These are phyloP conservation scores for Ustilago curta DNA, from an alignment of 1,284 basidiomycete species.

Conservation along the genomic window DNA sequence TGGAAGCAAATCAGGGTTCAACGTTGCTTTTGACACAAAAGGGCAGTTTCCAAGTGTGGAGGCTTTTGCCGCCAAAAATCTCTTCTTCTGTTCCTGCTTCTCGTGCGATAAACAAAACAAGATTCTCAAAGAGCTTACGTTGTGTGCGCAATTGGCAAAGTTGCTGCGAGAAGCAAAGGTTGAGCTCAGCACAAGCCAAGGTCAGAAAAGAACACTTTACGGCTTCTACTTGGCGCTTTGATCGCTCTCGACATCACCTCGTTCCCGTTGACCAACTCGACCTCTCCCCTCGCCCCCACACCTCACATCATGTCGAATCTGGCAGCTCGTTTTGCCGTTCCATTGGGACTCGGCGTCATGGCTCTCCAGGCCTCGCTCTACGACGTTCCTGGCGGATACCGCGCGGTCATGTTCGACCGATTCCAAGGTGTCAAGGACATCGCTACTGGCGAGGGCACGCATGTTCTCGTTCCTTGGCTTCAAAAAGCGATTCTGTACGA, in stretches of 20 bases:
- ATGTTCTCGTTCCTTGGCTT: conserved; percentile 94
- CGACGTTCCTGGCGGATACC: conserved; percentile 76
- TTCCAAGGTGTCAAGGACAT: conserved; percentile 82
- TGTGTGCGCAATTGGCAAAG: conserved; percentile 20
- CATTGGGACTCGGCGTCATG: conserved; percentile 67
- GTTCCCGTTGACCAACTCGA: neutral
- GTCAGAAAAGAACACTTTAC: neutral
- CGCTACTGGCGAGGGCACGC: conserved; percentile 81
- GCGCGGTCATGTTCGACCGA: conserved; percentile 98
- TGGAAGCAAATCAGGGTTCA: conserved; percentile 2
- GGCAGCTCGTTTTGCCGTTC: conserved; percentile 62
- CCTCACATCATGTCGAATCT: conserved; percentile 41
- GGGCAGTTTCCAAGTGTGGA: conserved; percentile 3
- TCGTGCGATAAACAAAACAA: neutral
- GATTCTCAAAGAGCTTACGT: conserved; percentile 33
- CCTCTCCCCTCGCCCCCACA: neutral
- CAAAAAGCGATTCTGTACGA: conserved; percentile 92
- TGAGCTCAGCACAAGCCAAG: conserved; percentile 53
- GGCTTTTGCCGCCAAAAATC: conserved; percentile 4
- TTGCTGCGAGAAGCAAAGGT: conserved; percentile 6
- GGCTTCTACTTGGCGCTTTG: neutral
- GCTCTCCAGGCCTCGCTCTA: conserved; percentile 69
- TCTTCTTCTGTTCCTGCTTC: neutral
- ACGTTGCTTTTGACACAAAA: neutral
- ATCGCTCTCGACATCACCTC: neutral